These are phyloP conservation scores for Rhypophila decipiens DNA, from an alignment of 495 filamentous ascomycete species.

Conservation along the genomic window DNA sequence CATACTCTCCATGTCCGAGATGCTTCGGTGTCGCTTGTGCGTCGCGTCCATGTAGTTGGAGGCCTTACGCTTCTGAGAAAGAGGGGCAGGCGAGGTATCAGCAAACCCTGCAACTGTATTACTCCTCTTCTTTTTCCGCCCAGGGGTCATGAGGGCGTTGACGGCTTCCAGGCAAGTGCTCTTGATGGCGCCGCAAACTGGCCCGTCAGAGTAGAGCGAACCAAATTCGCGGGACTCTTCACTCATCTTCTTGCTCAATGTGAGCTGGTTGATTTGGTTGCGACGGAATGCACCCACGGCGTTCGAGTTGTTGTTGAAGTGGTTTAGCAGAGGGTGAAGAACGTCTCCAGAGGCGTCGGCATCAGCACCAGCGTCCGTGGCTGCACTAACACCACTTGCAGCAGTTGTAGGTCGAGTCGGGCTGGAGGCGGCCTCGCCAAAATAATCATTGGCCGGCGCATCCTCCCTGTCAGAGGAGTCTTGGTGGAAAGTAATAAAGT, in stretches of 20 bases:
- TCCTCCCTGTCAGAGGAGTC: slow-evolving; percentile 50
- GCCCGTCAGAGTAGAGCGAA: slow-evolving; percentile 43
- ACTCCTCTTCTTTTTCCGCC: slow-evolving; percentile 40
- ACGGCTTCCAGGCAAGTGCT: slow-evolving; percentile 47
- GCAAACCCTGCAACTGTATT: slow-evolving; percentile 12
- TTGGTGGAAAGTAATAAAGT: slow-evolving; percentile 64
- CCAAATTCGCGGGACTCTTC: slow-evolving; percentile 49
- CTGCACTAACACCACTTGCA: slow-evolving; percentile 46
- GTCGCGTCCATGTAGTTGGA: slow-evolving; percentile 24
- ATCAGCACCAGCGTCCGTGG: slow-evolving; percentile 19
- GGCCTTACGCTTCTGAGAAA: slow-evolving; percentile 45
- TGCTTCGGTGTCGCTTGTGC: slow-evolving; percentile 47
- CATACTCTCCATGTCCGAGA: slow-evolving; percentile 33
- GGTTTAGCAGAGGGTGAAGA: slow-evolving; percentile 52
- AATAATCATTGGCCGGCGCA: slow-evolving; percentile 27
- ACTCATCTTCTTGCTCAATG: slow-evolving; percentile 52
- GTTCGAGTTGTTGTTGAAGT: slow-evolving; percentile 56
- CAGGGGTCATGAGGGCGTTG: slow-evolving; percentile 48
- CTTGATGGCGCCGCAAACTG: slow-evolving; percentile 51
- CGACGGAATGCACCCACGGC: slow-evolving; percentile 73
- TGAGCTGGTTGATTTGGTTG: slow-evolving; percentile 66
- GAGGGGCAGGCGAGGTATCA: slow-evolving; percentile 26
- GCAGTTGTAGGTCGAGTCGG: slow-evolving; percentile 48
- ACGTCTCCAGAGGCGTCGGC: no score
- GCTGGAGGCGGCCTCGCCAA: slow-evolving; percentile 41